Percentiles rank a stretch among this genome's conserved stretches.
Evolutionary conservation across 139 green algal genomes (phyloP).

Genomic region (Chlamydomonas sp.): DNA sequence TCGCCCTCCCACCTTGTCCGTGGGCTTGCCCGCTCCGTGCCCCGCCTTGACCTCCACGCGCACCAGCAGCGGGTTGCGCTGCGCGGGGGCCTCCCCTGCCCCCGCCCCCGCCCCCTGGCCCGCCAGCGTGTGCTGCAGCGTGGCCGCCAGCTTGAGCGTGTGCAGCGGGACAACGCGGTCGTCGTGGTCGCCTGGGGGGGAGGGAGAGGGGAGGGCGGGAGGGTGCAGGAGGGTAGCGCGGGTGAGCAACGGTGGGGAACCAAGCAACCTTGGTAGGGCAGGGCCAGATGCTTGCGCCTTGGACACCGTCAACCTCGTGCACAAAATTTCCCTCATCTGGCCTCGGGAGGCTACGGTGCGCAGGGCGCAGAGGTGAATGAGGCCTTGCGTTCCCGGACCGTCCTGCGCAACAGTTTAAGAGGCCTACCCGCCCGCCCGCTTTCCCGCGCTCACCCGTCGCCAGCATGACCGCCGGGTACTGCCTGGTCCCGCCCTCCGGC

Average conservation of each 20-base stretch:
- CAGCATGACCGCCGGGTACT: slow-evolving; percentile 90
- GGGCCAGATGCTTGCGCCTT: no score
- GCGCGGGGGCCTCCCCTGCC: slow-evolving; percentile 45
- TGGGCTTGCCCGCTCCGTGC: slow-evolving; percentile 93
- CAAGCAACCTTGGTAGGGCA: no score
- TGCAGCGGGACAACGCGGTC: slow-evolving; percentile 92
- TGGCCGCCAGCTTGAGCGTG: slow-evolving; percentile 85
- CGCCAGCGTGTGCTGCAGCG: slow-evolving; percentile 82
- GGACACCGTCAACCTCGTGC: no score
- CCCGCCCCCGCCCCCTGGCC: background rate
- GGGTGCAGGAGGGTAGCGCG: no score
- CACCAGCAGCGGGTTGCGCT: slow-evolving; percentile 90
- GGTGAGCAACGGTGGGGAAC: no score
- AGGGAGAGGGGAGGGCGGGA: background rate
- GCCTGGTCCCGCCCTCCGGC: slow-evolving; percentile 49
- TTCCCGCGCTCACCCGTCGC: slow-evolving; percentile 83
- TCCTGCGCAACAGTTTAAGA: no score
- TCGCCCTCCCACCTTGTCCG: slow-evolving; percentile 65
- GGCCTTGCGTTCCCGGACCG: background rate
- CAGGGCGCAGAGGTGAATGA: no score
- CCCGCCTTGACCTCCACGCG: slow-evolving; percentile 80
- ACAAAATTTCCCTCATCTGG: no score
- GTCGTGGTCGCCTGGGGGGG: slow-evolving; percentile 74
- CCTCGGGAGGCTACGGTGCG: no score
- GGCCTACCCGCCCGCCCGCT: slow-evolving; percentile 6